Evolutionary conservation across 106 monocot species (phyloP).

Genomic region (Allium fistulosum): DNA sequence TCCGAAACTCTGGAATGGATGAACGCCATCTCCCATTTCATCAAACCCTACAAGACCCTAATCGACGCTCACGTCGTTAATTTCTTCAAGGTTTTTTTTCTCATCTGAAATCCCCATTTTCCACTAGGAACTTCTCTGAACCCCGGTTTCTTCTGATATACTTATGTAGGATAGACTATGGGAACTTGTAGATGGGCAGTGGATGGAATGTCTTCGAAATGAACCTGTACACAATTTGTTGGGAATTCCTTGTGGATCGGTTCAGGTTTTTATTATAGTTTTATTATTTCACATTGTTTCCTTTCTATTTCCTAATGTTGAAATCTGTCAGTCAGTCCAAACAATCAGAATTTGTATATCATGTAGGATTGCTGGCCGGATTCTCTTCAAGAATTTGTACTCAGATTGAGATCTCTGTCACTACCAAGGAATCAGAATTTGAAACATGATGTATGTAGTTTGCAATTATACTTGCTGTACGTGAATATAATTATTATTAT

Average conservation of each 20-base stretch:
- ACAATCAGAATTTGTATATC: neutral
- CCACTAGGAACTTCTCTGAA: too few relatives aligned
- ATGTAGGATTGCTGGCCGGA: conserved; percentile 71
- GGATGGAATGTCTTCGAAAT: conserved; percentile 73
- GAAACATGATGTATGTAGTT: conserved; percentile 32
- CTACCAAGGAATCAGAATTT: conserved; percentile 49
- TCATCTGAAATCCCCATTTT: too few relatives aligned
- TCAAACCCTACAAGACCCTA: conserved; percentile 40
- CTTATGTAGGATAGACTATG: conserved; percentile 63
- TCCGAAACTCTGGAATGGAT: conserved; percentile 71
- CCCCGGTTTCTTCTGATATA: neutral
- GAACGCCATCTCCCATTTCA: conserved; percentile 60
- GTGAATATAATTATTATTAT: neutral
- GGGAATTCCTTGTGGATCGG: conserved; percentile 52
- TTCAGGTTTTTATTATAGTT: conserved; percentile 23
- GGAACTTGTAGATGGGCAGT: conserved; percentile 61
- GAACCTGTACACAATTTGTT: conserved; percentile 64
- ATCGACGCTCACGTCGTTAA: conserved; percentile 90
- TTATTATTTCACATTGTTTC: neutral
- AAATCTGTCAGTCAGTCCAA: too few relatives aligned
- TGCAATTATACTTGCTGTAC: neutral
- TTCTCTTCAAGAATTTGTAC: conserved; percentile 63
- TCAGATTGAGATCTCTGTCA: conserved; percentile 42
- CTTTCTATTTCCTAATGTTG: neutral
- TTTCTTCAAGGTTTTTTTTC: conserved; percentile 73